Evolutionary conservation across 352 stramenopile species (phyloP).

Genomic region (Phytophthora ohioensis): DNA sequence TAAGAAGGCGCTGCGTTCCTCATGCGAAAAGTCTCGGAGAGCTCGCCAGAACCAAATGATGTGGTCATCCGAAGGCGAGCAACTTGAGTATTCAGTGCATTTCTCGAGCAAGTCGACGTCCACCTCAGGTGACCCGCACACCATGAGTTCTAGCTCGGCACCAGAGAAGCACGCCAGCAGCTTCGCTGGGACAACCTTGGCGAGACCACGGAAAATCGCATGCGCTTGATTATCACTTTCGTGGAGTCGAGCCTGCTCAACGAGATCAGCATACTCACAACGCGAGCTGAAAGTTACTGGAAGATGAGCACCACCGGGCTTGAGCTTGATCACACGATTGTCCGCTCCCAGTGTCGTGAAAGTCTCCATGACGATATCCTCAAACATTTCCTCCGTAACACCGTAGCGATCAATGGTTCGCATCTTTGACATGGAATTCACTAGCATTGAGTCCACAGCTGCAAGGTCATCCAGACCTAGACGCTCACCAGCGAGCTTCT

Average conservation of each 20-base stretch:
- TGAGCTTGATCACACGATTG: constrained; percentile 80
- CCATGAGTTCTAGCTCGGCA: constrained; percentile 82
- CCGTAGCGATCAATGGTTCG: constrained; percentile 77
- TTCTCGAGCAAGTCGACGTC: constrained; percentile 82
- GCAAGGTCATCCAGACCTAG: constrained; percentile 85
- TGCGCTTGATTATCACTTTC: constrained; percentile 74
- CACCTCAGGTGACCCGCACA: constrained; percentile 85
- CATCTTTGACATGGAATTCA: constrained; percentile 90
- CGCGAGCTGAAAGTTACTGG: constrained; percentile 85
- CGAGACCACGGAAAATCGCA: constrained; percentile 65
- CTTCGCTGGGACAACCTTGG: constrained; percentile 78
- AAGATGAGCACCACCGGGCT: constrained; percentile 61
- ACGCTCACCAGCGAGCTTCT: constrained; percentile 81
- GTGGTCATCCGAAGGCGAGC: constrained; percentile 71
- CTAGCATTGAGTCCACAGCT: constrained; percentile 85
- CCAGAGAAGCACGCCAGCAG: constrained; percentile 86
- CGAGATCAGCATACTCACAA: constrained; percentile 81
- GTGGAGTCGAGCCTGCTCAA: constrained; percentile 81
- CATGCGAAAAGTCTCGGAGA: constrained; percentile 77
- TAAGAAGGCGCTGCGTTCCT: constrained; percentile 88
- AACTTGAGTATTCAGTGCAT: constrained; percentile 91
- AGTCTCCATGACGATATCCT: constrained; percentile 91
- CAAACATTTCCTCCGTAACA: constrained; percentile 90
- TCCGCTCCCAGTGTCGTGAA: constrained; percentile 92
- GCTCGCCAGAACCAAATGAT: constrained; percentile 91